Evolutionary conservation across 1,284 basidiomycete genomes (phyloP).

Genomic region (Melampsora larici-populina): DNA sequence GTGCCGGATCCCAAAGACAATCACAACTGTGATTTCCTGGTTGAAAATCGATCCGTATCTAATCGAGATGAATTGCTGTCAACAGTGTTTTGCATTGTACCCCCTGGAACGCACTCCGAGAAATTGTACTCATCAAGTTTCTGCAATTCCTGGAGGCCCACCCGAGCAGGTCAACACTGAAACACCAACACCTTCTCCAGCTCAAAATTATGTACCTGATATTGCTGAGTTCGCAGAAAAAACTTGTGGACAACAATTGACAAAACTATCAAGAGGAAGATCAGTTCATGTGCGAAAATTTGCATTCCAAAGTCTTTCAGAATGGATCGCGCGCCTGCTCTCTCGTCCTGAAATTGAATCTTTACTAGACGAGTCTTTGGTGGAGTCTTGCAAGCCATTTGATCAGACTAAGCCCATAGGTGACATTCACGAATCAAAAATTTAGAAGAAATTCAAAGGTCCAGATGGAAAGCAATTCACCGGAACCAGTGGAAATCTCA

Average conservation of each 20-base stretch:
- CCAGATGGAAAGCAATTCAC: conserved; percentile 26
- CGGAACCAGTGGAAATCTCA: background rate
- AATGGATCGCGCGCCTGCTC: conserved; percentile 21
- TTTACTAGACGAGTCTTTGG: too few species aligned
- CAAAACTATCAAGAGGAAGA: too few species aligned
- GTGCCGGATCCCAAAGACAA: too few species aligned
- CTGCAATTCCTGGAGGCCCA: too few species aligned
- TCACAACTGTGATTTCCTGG: conserved; percentile 14
- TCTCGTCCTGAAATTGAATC: too few species aligned
- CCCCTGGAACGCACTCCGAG: too few species aligned
- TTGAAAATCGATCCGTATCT: conserved; percentile 21
- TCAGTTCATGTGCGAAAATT: background rate
- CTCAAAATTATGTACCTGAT: too few species aligned
- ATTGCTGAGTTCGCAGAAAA: too few species aligned
- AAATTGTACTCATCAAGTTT: too few species aligned
- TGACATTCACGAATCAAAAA: conserved; percentile 30
- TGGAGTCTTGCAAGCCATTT: background rate
- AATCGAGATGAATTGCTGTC: conserved; percentile 19
- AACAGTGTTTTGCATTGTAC: conserved; percentile 28
- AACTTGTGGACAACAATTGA: too few species aligned
- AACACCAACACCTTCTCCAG: too few species aligned
- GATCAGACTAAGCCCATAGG: conserved; percentile 1
- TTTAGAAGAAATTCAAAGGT: conserved; percentile 28
- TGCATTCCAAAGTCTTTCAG: conserved; percentile 9
- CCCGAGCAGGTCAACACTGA: too few species aligned